Evolutionary conservation across 1,284 basidiomycete genomes (phyloP), one percentile per base, ranked within the genome.

Genomic region (Ustilago tritici): DNA sequence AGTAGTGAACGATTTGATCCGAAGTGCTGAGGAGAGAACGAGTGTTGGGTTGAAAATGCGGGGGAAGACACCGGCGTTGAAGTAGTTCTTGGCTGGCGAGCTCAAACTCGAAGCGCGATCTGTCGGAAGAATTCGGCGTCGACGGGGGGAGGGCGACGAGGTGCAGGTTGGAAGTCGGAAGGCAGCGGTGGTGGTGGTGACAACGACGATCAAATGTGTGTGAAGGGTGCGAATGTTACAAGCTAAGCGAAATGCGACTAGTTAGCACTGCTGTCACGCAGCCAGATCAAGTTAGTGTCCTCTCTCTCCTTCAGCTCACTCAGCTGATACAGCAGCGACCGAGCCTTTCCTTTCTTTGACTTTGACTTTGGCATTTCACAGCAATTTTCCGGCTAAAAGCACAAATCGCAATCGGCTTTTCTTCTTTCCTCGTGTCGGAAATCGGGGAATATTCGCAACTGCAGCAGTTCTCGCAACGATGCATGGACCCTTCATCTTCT

Each of bases 401-500:
- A 28, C 32, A 32, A 17, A 57, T 50, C 58, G 57, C 31, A 54
- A 9, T 54, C 52, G 50, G 50, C 4, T 41, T 41, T 15, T 41
- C 40, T 41, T 11, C 40, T 14, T 11, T 9, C 12, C 12, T 8
- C n/a, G 28, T 11, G 7, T 32, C 4, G 41, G 14, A 35, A 34
- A 67, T 67, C 65, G 65, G 62, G 67, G 46, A 61, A 70, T 70
- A 35, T 35, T 10, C 28, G 14, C 15, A 11, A 11, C 8, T 46
- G 17, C 23, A 36, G 23, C 12, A 50, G 40, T 15, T 28, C 17
- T 34, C 28, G 32, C 41, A 43, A 41, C 8, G 47, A 59, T 38
- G 67, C 61, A 64, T 56, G 67, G 67, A 70, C 67, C 65, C 55
- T 53, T 53, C 34, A 32, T 35, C 36, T 35, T 43, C n/a, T 46